Conservation (phyloP, 202 grass and related monocot genomes). For the Carex arenaria region DNA sequence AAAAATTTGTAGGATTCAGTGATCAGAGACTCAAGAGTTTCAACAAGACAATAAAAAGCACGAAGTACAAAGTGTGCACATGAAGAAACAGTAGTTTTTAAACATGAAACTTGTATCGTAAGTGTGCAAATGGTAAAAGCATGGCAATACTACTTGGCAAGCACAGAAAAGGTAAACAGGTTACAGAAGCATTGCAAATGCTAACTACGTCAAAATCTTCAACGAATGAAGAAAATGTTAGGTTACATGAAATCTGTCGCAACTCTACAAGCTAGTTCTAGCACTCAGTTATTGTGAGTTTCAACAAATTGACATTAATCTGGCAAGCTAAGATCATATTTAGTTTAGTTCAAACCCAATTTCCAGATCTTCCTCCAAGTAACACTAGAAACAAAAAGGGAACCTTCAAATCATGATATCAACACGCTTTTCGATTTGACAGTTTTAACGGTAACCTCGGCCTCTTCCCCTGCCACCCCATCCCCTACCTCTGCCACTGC, state of each 20-base stretch:
- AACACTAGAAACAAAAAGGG: neutral
- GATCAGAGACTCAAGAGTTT: neutral
- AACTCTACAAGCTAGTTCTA: slow-evolving; percentile 23
- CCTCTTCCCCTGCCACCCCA: slow-evolving; percentile 68
- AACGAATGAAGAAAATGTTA: slow-evolving; percentile 17
- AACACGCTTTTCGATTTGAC: neutral
- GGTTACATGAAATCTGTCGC: neutral
- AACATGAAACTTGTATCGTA: neutral
- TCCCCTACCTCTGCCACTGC: slow-evolving; percentile 49
- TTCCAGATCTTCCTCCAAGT: neutral
- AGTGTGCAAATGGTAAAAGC: neutral
- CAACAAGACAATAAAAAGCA: neutral
- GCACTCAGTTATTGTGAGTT: neutral
- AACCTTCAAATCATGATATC: neutral
- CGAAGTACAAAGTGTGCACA: neutral
- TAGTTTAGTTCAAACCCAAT: neutral
- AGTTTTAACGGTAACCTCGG: slow-evolving; percentile 53
- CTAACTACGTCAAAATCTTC: slow-evolving; percentile 12
- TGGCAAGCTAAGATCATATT: neutral
- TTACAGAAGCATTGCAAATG: neutral
- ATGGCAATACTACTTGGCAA: neutral
- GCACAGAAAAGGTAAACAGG: neutral
- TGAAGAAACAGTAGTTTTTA: neutral
- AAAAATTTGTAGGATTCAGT: neutral
- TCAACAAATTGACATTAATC: slow-evolving; percentile 5